These are phyloP conservation scores for Vanilla planifolia DNA, from an alignment of 106 monocot species.

Conservation along the genomic window DNA sequence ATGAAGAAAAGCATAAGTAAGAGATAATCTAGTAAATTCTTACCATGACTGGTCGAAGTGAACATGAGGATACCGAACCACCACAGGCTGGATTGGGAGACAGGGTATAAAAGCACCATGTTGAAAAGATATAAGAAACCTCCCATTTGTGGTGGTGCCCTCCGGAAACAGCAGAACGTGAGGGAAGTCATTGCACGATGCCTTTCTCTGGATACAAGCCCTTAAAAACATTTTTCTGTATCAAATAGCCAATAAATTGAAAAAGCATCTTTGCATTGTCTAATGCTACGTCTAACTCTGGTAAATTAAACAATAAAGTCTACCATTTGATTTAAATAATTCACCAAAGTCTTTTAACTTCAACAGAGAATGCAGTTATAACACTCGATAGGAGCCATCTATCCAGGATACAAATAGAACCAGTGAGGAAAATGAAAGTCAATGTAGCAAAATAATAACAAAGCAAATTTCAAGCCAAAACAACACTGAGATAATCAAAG, in stretches of 20 bases:
- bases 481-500: no score
- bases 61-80: conserved; percentile 81
- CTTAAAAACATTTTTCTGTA: conserved; percentile 71
- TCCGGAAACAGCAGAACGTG: conserved; percentile 86
- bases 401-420: not conserved
- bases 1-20: not conserved
- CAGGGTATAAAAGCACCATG: conserved; percentile 91
- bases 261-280: no score
- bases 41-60: conserved; percentile 94
- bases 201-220: conserved; percentile 96
- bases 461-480: no score
- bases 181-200: conserved; percentile 71
- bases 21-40: not conserved
- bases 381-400: not conserved
- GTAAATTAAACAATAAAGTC: not conserved
- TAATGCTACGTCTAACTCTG: not conserved
- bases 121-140: conserved; percentile 80
- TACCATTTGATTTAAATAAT: not conserved
- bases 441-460: no score
- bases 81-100: conserved; percentile 77
- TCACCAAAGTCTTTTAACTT: not conserved
- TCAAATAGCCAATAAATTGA: conserved; percentile 62
- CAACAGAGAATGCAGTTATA: not conserved
- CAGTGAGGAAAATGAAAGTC: not conserved
- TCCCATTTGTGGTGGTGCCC: conserved; percentile 97